Evolutionary conservation across 1,284 basidiomycete genomes (phyloP).

Genomic region (Amylostereum areolatum): DNA sequence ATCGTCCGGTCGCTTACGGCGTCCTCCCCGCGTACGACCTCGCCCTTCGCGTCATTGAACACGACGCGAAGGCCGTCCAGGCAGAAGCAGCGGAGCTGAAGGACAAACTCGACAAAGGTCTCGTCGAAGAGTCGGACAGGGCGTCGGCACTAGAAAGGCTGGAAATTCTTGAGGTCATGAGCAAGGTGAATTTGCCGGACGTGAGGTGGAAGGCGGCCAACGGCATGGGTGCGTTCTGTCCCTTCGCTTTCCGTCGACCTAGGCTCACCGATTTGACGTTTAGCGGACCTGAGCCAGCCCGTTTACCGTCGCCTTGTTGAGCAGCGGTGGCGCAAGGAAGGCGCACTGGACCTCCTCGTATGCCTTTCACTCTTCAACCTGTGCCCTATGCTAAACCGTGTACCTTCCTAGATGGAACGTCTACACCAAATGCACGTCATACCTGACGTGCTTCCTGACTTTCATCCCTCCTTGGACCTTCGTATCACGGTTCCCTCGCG

Average conservation of each 20-base stretch:
- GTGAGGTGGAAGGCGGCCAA: conserved; percentile 72
- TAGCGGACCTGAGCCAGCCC: conserved; percentile 59
- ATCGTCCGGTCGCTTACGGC: conserved; percentile 59
- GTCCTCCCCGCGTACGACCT: conserved; percentile 79
- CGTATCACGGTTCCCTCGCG: conserved; percentile 50
- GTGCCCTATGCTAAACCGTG: conserved; percentile 5
- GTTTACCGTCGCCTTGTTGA: conserved; percentile 81
- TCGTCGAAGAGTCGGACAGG: conserved; percentile 33
- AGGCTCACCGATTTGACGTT: conserved; percentile 3
- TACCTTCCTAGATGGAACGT: conserved; percentile 73
- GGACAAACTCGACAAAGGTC: conserved; percentile 21
- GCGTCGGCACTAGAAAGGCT: conserved; percentile 28
- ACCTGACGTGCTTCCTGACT: conserved; percentile 75
- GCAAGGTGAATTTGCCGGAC: conserved; percentile 71
- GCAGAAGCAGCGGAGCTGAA: conserved; percentile 39
- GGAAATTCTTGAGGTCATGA: conserved; percentile 37
- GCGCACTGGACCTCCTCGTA: conserved; percentile 78
- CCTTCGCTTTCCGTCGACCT: conserved; percentile 5
- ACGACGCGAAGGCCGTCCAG: conserved; percentile 38
- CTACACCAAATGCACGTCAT: conserved; percentile 85
- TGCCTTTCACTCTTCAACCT: conserved; percentile 21
- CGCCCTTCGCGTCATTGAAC: conserved; percentile 61
- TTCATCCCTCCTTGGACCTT: conserved; percentile 73
- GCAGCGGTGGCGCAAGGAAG: conserved; percentile 80
- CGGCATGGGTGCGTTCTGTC: conserved; percentile 51